Conservation (phyloP, 768 basidiomycete genomes). For the Mycena galericulata region DNA sequence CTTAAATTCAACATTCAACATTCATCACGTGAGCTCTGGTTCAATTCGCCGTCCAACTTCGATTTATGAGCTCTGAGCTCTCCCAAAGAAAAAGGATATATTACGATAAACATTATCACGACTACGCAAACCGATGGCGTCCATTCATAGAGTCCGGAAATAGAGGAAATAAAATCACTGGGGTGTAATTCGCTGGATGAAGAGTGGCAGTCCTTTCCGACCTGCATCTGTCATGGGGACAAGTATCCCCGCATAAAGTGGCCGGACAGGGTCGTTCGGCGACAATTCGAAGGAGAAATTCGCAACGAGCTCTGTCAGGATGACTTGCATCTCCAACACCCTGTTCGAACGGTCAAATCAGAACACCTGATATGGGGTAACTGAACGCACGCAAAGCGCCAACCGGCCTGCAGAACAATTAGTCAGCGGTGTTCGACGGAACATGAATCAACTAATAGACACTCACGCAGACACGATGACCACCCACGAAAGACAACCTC, state of each 20-base stretch:
- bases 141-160: too few species aligned
- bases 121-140: too few species aligned
- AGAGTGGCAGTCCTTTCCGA: conserved; percentile 23
- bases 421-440: too few species aligned
- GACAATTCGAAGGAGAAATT: conserved; percentile 21
- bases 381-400: conserved; percentile 28
- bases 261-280: conserved; percentile 13
- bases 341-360: conserved; percentile 3
- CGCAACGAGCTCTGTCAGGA: conserved; percentile 20
- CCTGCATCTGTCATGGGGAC: conserved; percentile 20
- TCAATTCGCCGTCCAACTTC: not conserved
- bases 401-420: conserved; percentile 10
- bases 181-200: conserved; percentile 13
- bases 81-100: too few species aligned
- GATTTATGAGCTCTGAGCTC: too few species aligned
- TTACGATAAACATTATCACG: too few species aligned
- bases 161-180: not conserved
- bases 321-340: conserved; percentile 26
- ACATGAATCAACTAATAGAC: not conserved
- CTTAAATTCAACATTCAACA: conserved; percentile 8
- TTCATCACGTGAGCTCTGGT: conserved; percentile 18
- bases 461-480: conserved; percentile 25
- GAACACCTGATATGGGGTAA: not conserved
- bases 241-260: conserved; percentile 24
- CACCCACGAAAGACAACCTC: conserved; percentile 26